Conservation (phyloP, 495 filamentous ascomycete genomes). For the Lophiostoma macrostomum region DNA sequence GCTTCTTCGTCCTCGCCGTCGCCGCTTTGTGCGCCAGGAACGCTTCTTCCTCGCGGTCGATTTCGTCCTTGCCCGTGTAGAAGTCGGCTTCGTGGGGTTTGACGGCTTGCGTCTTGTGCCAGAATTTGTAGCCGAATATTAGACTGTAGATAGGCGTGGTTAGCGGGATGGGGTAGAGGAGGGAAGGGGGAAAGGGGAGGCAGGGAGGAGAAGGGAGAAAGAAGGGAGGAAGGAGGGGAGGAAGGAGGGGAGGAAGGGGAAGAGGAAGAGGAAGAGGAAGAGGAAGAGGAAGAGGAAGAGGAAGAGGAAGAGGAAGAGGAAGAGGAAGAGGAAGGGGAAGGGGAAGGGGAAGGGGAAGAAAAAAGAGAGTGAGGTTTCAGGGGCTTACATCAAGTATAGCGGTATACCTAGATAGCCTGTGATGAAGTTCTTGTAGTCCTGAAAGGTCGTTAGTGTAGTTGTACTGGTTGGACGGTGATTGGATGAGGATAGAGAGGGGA, state of each 20-base stretch:
- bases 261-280: no score
- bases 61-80: conserved; percentile 66
- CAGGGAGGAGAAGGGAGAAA: no score
- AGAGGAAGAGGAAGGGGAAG: no score
- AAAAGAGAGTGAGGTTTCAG: no score
- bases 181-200: no score
- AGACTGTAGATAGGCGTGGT: conserved; percentile 36
- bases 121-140: conserved; percentile 67
- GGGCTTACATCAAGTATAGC: conserved; percentile 61
- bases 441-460: neutral
- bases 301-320: no score
- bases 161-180: neutral
- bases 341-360: no score
- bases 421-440: conserved; percentile 70
- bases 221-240: no score
- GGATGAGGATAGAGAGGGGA: neutral
- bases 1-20: conserved; percentile 39
- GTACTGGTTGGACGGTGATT: neutral
- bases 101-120: conserved; percentile 52
- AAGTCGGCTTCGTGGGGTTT: conserved; percentile 62
- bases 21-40: conserved; percentile 58
- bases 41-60: conserved; percentile 70
- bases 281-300: no score
- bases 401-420: conserved; percentile 81
- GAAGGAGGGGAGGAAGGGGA: no score